Conservation (phyloP, 2,329 filamentous ascomycete genomes). For the Colletotrichum costaricense region DNA sequence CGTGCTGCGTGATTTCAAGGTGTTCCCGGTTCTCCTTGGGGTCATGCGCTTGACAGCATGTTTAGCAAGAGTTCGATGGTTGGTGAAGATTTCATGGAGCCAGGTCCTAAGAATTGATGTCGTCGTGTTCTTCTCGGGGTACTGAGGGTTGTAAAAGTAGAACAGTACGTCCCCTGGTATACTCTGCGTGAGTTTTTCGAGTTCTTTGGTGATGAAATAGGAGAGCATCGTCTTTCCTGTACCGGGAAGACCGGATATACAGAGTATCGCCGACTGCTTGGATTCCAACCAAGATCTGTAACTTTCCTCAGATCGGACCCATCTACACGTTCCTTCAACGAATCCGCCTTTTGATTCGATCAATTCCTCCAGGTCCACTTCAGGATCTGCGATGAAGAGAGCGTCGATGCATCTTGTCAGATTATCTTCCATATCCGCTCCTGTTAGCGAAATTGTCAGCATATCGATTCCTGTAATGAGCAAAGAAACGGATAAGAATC, state of each 20-base stretch:
- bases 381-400: neutral
- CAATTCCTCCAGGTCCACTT: neutral
- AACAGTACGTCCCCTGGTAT: neutral
- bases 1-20: too few relatives aligned
- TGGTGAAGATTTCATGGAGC: too few relatives aligned
- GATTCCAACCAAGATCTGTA: neutral
- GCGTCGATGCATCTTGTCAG: neutral
- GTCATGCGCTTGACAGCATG: too few relatives aligned
- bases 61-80: too few relatives aligned
- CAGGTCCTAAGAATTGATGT: too few relatives aligned
- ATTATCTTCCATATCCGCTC: too few relatives aligned
- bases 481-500: too few relatives aligned
- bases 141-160: neutral
- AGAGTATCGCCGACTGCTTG: neutral
- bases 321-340: neutral
- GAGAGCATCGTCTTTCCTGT: neutral
- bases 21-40: too few relatives aligned
- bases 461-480: too few relatives aligned
- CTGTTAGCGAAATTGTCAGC: too few relatives aligned
- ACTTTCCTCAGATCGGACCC: neutral
- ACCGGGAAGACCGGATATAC: neutral
- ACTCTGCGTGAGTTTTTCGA: neutral
- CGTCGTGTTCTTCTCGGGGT: too few relatives aligned
- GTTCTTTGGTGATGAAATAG: neutral
- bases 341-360: neutral